A percentile compares a stretch with the other conserved stretches of the same genome.
phyloP scores from a whole-genome alignment of 805 yeast genomes.

The Saccharomycopsis synnaedendra region DNA sequence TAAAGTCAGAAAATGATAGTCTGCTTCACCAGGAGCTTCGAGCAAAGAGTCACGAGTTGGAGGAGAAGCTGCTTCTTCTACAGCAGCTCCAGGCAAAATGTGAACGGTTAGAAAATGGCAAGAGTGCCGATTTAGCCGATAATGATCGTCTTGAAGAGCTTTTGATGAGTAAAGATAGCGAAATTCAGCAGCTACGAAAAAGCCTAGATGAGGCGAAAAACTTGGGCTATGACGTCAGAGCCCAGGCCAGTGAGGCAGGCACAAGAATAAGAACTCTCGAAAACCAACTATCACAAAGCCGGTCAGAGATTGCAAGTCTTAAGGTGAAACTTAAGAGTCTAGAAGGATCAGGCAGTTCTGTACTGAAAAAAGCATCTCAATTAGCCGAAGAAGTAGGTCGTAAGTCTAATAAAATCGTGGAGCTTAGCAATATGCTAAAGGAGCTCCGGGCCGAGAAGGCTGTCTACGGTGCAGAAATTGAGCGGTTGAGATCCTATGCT shows the following conservation, averaged over 20 bases:
- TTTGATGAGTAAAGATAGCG: constrained; percentile 17
- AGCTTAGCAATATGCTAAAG: constrained; percentile 13
- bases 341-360: constrained; percentile 3
- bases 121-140: constrained; percentile 12
- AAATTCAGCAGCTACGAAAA: constrained; percentile 11
- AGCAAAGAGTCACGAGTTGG: constrained; percentile 8
- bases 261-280: constrained; percentile 6
- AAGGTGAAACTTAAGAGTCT: constrained; percentile 16
- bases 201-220: constrained; percentile 18
- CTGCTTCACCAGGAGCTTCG: constrained; percentile 4
- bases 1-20: constrained; percentile 3
- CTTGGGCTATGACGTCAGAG: constrained; percentile 14
- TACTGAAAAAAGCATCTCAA: constrained; percentile 1
- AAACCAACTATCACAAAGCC: constrained; percentile 2
- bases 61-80: constrained; percentile 9
- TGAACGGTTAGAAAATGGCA: constrained; percentile 8
- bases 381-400: constrained; percentile 1
- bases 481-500: constrained; percentile 10
- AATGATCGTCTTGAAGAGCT: constrained; percentile 10
- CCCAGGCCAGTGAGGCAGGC: constrained; percentile 3
- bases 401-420: constrained; percentile 15
- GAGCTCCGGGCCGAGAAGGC: constrained; percentile 15
- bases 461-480: constrained; percentile 16
- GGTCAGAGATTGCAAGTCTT: constrained; percentile 7
- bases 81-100: constrained; percentile 3